Base-by-base conservation (phyloP, 768 basidiomycete genomes). In the Amanita exitialis region DNA sequence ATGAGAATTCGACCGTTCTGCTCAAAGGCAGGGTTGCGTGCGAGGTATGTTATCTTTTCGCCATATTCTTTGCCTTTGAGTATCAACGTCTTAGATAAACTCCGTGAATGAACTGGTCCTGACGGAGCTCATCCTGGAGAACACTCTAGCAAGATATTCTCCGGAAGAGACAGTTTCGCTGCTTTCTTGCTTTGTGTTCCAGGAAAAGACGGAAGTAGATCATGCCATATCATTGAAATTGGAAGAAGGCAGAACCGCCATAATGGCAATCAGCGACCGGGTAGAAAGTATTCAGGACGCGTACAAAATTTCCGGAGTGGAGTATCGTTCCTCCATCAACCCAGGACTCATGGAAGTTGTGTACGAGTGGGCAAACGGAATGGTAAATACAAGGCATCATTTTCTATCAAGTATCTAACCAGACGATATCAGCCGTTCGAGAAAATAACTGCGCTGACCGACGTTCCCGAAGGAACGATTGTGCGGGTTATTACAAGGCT, bases 351-450 rank as follows among this genome's bases (percentile, higher is more conserved):
- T 90, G 7, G 95, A 99, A 62, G 96, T 95, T 1, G 96, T 97
- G 6, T 97, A 98, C 62, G 96, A 98, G 66, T 99, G 96, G 96
- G 94, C 96, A 0, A 91, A 87, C 64, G 96, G 96, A 49, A 97
- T 95, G 94, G 95, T 95, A 58, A 58, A 81, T 55, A 46, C 20
- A n/a, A 9, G 16, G 10, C 9, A 25, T 1, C 7, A 38, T 44
- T 32, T 34, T 3, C 21, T 13, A 25, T 28, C 12, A 15, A 18
- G 34, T 21, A 38, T 50, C 42, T 30, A 18, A 15, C 39, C 20
- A 38, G 25, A 9, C 12, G 39, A 47, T 55, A 30, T 27, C 58
- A 99, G 95, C 90, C 96, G 0, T 99, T 99, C 64, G 83, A 93
- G 61, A 87, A 98, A 64, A 95, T 99, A 57, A 91, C 90, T 1